Evolutionary conservation across 345 rosid species (phyloP), one percentile per base, ranked within the genome.

Genomic region (Excoecaria agallocha): DNA sequence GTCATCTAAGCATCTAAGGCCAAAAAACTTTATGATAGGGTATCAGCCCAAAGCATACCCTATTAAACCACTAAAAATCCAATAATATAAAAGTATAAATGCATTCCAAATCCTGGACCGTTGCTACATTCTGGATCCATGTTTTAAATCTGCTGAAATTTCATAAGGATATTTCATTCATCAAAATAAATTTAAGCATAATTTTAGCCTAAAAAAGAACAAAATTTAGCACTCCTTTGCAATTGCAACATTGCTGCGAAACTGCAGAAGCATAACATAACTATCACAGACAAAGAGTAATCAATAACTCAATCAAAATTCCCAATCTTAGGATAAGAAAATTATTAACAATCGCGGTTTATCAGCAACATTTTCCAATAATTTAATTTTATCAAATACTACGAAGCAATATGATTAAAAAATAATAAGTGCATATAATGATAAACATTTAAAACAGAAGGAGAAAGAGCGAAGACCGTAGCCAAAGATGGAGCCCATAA

Each of bases 401-500:
- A 30, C 30, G 30, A 30, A 22, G 24, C 24, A 58, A 22, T 2
- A 9, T 7, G 1, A 22, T 6, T 19, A 55, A 16, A 54, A 54
- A 17, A 58, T 8, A 58, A 58, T 22, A 58, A 3, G 37, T 7
- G 48, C 72, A 22, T 13, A 24, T 13, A 68, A 19, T 8, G 24
- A 45, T 24, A 37, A 48, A 3, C 7, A 43, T 51, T 46, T 4
- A 30, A 19, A 12, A 60, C 17, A 7, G 39, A 63, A 71, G 72
- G 22, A 51, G 6, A 49, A 37, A 35, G 70, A 74, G 55, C 59
- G 46, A 43, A 70, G 13, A 93, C 99, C 98, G 71, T 84, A 93
- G 73, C 97, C 97, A 70, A 90, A 90, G 66, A 93, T 85, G 72
- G 96, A 88, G 74, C 98, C 97, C 93, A 88, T 86, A 66, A 95